Percentiles rank a stretch among this genome's conserved stretches.
phyloP scores from a whole-genome alignment of 108 stramenopile genomes.

The Skeletonema potamos region DNA sequence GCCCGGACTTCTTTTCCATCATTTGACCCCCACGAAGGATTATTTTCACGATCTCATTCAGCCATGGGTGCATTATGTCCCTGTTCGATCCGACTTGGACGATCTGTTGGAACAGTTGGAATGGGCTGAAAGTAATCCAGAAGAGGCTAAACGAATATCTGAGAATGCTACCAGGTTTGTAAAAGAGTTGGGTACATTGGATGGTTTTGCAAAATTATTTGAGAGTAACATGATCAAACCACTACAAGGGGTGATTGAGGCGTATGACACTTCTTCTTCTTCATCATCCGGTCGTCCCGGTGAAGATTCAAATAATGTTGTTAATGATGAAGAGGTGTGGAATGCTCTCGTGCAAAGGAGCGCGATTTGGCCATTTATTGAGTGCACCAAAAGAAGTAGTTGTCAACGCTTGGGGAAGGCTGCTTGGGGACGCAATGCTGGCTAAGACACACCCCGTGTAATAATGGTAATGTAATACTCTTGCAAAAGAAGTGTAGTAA shows the following conservation, averaged over 20 bases:
- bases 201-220: not conserved
- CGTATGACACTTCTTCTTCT: no score
- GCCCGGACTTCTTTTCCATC: conserved; percentile 24
- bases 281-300: no score
- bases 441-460: not conserved
- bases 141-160: conserved; percentile 3
- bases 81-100: conserved; percentile 2
- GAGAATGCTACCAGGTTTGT: not conserved
- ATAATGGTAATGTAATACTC: not conserved
- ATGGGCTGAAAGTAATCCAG: conserved; percentile 8
- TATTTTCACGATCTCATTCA: conserved; percentile 6
- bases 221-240: not conserved
- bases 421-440: not conserved
- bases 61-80: conserved; percentile 23
- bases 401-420: not conserved
- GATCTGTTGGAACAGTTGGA: conserved; percentile 8
- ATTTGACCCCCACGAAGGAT: conserved; percentile 13
- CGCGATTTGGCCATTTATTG: not conserved
- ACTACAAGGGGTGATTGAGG: not conserved
- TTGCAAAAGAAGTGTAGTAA: no score
- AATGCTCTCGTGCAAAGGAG: not conserved
- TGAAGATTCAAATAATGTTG: no score
- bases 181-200: not conserved
- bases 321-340: not conserved
- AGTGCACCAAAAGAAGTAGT: not conserved